Evolutionary conservation across 2,329 filamentous ascomycete species (phyloP).

Genomic region (Tolypocladium endophyticum): DNA sequence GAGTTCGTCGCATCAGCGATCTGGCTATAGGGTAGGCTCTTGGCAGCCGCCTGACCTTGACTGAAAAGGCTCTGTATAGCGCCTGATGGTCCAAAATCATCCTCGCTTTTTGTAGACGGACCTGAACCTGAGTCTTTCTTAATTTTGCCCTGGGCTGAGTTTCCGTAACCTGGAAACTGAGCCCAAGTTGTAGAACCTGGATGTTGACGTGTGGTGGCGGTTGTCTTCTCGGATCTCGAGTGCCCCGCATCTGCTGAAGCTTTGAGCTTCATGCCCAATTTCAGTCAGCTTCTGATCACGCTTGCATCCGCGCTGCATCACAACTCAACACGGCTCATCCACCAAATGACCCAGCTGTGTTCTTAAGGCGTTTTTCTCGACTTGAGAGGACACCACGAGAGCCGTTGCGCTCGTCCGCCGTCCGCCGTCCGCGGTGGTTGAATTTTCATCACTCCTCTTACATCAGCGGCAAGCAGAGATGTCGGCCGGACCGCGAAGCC

Average conservation of each 20-base stretch:
- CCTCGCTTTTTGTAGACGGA: background rate
- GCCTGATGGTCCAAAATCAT: background rate
- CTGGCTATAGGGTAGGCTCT: background rate
- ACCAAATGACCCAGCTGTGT: background rate
- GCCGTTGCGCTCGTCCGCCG: background rate
- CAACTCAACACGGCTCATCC: background rate
- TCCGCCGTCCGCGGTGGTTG: background rate
- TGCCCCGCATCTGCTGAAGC: background rate
- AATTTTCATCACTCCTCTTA: background rate
- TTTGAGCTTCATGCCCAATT: background rate
- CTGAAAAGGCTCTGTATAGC: background rate
- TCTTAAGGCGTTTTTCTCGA: background rate
- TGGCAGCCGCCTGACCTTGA: background rate
- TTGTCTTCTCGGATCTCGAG: background rate
- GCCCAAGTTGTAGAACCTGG: background rate
- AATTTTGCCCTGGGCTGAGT: background rate
- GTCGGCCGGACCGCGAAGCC: constrained; percentile 11
- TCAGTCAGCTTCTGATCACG: background rate
- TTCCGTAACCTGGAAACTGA: background rate
- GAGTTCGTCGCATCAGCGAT: no score
- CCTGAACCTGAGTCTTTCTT: background rate
- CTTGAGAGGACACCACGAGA: background rate
- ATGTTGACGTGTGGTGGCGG: background rate
- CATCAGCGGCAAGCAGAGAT: constrained; percentile 3
- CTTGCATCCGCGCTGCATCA: background rate